Base-by-base conservation (phyloP, 768 basidiomycete species). In the Clitopilus passeckerianus region DNA sequence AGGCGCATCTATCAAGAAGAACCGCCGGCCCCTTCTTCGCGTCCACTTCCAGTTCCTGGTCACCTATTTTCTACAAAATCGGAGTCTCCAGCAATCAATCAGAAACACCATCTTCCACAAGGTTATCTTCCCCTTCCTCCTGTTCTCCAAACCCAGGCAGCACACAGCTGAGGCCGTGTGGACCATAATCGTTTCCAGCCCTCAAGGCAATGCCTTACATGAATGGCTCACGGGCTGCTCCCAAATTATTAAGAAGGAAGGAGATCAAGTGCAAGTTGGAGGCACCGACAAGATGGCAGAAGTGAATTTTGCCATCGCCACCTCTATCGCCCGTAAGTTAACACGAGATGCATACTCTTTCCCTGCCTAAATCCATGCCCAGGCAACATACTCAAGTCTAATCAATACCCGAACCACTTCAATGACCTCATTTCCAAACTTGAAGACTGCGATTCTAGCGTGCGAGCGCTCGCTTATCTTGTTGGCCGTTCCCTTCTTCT, bases 61-160 rank as follows among this genome's bases (percentile, higher is more conserved):
- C 0, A 68, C 74, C 0, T 75, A 82, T 34, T 78, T 90, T 59
- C 73, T 69, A 61, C 60, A 62, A 6, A 60, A 65, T 0, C 70
- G 74, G n/a, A 20, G 63, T 1, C 59, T 67, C 61, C 74, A 71
- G 23, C 68, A 73, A 27, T 10, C 10, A n/a, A 22, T 50, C 15
- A 50, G 18, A 18, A 22, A 20, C 5, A 12, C 16, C 9, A 68
- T 80, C 23, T 82, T 85, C 61, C 74, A 83, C 61, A 72, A 75
- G 33, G 67, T 87, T 0, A 71, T 95, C 57, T 90, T 93, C 67
- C 89, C 93, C 0, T 84, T 85, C 66, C 72, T 95, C 46, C 69
- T 95, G 15, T 87, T 84, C 64, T 87, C 90, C 6, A 92, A 89
- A 66, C 72, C 87, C 2, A 80, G 86, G 55, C 81, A 87, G 61